phyloP scores from a whole-genome alignment of 2,329 filamentous ascomycete genomes.

The Grosmannia huntii region DNA sequence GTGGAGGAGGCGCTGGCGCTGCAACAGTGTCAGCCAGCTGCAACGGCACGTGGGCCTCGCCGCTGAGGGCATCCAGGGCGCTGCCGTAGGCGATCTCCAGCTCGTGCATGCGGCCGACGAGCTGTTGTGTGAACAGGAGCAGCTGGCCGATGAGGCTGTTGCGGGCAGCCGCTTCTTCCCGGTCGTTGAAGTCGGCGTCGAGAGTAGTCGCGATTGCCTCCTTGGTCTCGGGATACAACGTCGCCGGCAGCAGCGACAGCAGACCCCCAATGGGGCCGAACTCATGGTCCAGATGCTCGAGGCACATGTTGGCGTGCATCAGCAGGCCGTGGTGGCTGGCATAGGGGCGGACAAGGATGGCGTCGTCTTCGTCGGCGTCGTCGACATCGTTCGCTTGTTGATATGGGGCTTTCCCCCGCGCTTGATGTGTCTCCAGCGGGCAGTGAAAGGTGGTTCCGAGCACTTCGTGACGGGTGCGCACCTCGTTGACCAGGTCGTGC shows the following conservation, averaged over 20 bases:
- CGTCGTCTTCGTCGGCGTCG: background rate
- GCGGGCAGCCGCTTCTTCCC: constrained; percentile 23
- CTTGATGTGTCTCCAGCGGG: constrained; percentile 23
- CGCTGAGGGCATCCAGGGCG: constrained; percentile 33
- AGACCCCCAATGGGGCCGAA: constrained; percentile 42
- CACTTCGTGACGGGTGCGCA: constrained; percentile 28
- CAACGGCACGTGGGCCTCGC: constrained; percentile 15
- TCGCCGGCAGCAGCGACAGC: constrained; percentile 37
- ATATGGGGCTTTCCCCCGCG: constrained; percentile 14
- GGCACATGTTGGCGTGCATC: constrained; percentile 44
- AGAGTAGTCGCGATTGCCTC: constrained; percentile 13
- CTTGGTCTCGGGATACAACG: background rate
- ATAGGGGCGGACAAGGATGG: constrained; percentile 20
- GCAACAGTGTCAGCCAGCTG: background rate
- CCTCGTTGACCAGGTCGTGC: constrained; percentile 31
- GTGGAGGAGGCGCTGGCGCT: background rate
- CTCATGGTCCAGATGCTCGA: constrained; percentile 48
- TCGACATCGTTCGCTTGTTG: background rate
- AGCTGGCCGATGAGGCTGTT: constrained; percentile 44
- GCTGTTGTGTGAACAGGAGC: constrained; percentile 39
- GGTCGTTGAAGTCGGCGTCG: constrained; percentile 18
- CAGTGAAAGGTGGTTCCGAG: constrained; percentile 31
- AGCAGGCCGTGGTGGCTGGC: constrained; percentile 36
- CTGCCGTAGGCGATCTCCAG: constrained; percentile 41
- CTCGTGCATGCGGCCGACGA: constrained; percentile 42